Conservation (phyloP, 2,329 filamentous ascomycete genomes). For the Grosmannia clavigera region DNA sequence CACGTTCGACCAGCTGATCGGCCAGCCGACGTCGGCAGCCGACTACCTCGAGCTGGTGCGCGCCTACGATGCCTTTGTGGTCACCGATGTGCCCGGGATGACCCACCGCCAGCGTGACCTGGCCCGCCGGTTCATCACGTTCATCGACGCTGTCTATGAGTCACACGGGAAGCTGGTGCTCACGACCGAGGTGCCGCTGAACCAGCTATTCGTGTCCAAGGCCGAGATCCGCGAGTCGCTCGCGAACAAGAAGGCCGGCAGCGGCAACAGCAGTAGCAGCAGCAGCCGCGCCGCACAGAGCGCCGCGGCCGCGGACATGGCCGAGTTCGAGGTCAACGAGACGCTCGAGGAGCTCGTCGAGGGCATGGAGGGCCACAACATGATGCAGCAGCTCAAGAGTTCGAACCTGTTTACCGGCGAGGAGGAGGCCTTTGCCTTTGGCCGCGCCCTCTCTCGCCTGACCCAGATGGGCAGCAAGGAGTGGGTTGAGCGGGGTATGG, state of each 20-base stretch:
- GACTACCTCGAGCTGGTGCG: slow-evolving; percentile 90
- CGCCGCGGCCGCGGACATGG: background rate
- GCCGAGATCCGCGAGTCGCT: slow-evolving; percentile 54
- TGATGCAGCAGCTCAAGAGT: slow-evolving; percentile 68
- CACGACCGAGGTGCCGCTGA: slow-evolving; percentile 74
- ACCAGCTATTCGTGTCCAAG: slow-evolving; percentile 71
- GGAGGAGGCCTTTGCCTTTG: slow-evolving; percentile 94
- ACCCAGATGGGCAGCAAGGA: slow-evolving; percentile 89
- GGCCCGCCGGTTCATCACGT: slow-evolving; percentile 88
- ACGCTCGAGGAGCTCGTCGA: slow-evolving; percentile 75
- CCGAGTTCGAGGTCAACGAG: slow-evolving; percentile 40
- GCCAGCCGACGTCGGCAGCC: slow-evolving; percentile 76
- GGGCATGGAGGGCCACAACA: slow-evolving; percentile 61
- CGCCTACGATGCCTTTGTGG: slow-evolving; percentile 82
- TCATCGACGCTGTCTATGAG: slow-evolving; percentile 95
- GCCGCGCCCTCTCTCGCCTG: slow-evolving; percentile 69
- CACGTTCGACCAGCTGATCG: slow-evolving; percentile 85
- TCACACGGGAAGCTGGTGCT: slow-evolving; percentile 85
- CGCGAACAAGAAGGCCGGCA: slow-evolving; percentile 12
- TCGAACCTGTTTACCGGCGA: slow-evolving; percentile 84
- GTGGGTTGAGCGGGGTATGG: slow-evolving; percentile 80
- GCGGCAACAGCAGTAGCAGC: slow-evolving; percentile 27
- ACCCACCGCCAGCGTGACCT: slow-evolving; percentile 74
- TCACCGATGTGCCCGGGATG: slow-evolving; percentile 89
- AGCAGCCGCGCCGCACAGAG: slow-evolving; percentile 9